Evolutionary conservation across 2,329 filamentous ascomycete species (phyloP).

Genomic region (Coleophoma crateriformis): DNA sequence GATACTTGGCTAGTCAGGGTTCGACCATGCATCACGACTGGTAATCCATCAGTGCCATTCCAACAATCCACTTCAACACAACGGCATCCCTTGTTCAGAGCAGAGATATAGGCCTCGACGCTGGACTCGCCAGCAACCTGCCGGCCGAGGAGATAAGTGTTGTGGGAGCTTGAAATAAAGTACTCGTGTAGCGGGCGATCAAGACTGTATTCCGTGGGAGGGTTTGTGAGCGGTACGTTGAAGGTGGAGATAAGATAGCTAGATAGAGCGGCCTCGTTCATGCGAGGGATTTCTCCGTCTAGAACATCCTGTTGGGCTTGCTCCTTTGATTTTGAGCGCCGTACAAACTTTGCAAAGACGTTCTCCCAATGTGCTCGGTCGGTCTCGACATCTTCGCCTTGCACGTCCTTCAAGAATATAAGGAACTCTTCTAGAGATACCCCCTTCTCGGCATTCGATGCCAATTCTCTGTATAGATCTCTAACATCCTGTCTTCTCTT

Average conservation of each 20-base stretch:
- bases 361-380: conserved; percentile 63
- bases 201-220: conserved; percentile 57
- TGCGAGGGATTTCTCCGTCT: conserved; percentile 46
- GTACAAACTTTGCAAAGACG: conserved; percentile 65
- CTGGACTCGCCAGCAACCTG: conserved; percentile 89
- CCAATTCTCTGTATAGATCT: conserved; percentile 61
- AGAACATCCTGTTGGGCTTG: conserved; percentile 34
- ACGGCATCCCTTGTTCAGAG: conserved; percentile 81
- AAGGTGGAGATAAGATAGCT: conserved; percentile 69
- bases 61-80: conserved; percentile 98
- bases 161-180: conserved; percentile 97
- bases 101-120: conserved; percentile 89
- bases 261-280: conserved; percentile 76
- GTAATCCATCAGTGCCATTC: conserved; percentile 85
- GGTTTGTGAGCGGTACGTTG: conserved; percentile 62
- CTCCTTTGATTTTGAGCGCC: conserved; percentile 47
- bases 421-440: conserved; percentile 72
- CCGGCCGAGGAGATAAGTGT: conserved; percentile 89
- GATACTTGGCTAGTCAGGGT: conserved; percentile 85
- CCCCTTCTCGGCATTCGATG: conserved; percentile 52
- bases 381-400: conserved; percentile 69
- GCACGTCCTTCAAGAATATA: conserved; percentile 64
- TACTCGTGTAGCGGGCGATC: conserved; percentile 92
- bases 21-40: conserved; percentile 84
- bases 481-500: conserved; percentile 80